phyloP scores from a whole-genome alignment of 2,329 filamentous ascomycete genomes.

The Neofusicoccum kwambonambiense region DNA sequence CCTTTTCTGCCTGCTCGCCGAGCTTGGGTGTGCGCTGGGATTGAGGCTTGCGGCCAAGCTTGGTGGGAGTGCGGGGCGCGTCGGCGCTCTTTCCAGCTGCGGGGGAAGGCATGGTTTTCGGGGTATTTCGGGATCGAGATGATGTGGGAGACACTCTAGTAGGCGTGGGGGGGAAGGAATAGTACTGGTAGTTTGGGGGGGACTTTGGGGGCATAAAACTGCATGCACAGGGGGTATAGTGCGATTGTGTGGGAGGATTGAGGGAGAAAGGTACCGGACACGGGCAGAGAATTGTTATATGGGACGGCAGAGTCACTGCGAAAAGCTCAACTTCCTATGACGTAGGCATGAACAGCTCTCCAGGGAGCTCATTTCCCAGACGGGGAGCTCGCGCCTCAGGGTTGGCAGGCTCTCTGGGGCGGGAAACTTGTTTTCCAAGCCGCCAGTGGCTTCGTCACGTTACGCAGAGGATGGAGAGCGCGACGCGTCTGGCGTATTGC shows the following conservation, averaged over 20 bases:
- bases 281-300: constrained; percentile 14
- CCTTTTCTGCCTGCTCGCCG: constrained; percentile 31
- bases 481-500: constrained; percentile 13
- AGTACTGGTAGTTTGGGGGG: constrained; percentile 50
- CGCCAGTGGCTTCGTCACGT: constrained; percentile 13
- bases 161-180: constrained; percentile 52
- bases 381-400: constrained; percentile 33
- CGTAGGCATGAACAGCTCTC: constrained; percentile 27
- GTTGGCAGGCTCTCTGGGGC: constrained; percentile 18
- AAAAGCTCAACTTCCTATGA: constrained; percentile 26
- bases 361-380: neutral
- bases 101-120: constrained; percentile 48
- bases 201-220: constrained; percentile 51
- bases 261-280: neutral
- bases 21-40: constrained; percentile 41
- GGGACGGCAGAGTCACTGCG: neutral
- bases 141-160: constrained; percentile 31
- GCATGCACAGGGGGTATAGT: constrained; percentile 31
- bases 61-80: constrained; percentile 51
- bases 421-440: constrained; percentile 39
- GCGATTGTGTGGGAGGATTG: constrained; percentile 16
- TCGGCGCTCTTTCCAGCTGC: constrained; percentile 49
- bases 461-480: constrained; percentile 10
- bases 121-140: constrained; percentile 25
- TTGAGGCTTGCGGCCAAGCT: constrained; percentile 48